Conservation (phyloP, 106 monocot species). For the Iris macrosiphon region DNA sequence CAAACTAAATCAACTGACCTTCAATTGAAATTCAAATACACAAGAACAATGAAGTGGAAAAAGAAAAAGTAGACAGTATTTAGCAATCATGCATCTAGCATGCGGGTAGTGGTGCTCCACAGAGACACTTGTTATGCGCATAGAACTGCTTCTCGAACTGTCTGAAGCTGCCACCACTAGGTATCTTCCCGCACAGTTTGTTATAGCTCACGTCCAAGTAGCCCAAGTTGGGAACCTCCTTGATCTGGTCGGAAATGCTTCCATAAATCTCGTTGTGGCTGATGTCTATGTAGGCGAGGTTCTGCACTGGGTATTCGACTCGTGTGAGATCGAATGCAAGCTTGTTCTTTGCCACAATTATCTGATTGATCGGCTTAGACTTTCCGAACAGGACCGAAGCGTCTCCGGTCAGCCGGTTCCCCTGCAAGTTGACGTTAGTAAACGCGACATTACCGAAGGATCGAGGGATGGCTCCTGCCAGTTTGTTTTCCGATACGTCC, state of each 20-base stretch:
- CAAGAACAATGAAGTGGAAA: too few species aligned
- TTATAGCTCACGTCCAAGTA: conserved; percentile 4
- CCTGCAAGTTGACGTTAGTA: conserved; percentile 19
- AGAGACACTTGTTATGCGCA: conserved; percentile 13
- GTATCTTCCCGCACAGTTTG: conserved; percentile 6
- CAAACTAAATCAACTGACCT: too few species aligned
- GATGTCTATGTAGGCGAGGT: conserved; percentile 24
- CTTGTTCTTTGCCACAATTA: conserved; percentile 30
- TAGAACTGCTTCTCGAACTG: neutral
- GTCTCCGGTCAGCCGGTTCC: conserved; percentile 34
- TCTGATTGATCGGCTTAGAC: conserved; percentile 6
- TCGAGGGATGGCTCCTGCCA: conserved; percentile 25
- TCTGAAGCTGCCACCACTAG: neutral
- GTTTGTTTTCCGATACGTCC: conserved; percentile 28
- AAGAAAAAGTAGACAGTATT: too few species aligned
- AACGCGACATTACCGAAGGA: conserved; percentile 2
- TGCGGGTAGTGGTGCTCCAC: conserved; percentile 11
- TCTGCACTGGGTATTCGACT: conserved; percentile 18
- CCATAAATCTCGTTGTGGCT: conserved; percentile 44
- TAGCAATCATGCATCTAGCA: too few species aligned
- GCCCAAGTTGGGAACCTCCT: neutral
- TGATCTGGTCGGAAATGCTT: conserved; percentile 14
- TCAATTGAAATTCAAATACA: too few species aligned
- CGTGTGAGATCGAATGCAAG: conserved; percentile 33
- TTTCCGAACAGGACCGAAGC: conserved; percentile 33